Evolutionary conservation across 768 basidiomycete genomes (phyloP).

Genomic region (Suillus tomentosus): DNA sequence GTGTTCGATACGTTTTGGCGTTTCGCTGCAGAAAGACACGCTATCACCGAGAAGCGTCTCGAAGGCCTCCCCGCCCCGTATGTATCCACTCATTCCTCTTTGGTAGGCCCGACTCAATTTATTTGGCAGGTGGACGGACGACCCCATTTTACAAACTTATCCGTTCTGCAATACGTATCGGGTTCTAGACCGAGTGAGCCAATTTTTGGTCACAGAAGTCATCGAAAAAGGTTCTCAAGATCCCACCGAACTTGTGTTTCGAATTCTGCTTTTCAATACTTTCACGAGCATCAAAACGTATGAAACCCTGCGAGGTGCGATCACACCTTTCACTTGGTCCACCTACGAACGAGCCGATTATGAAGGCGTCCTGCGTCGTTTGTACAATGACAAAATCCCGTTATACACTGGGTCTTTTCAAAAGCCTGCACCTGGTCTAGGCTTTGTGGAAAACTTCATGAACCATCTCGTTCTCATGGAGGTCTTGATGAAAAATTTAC

Average conservation of each 20-base stretch:
- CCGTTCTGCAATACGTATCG: slow-evolving; percentile 78
- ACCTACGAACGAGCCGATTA: slow-evolving; percentile 57
- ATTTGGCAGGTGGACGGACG: slow-evolving; percentile 64
- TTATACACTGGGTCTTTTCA: slow-evolving; percentile 76
- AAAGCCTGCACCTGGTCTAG: slow-evolving; percentile 66
- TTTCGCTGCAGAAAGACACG: slow-evolving; percentile 57
- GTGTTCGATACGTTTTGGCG: slow-evolving; percentile 65
- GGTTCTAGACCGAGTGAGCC: slow-evolving; percentile 68
- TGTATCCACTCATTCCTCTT: slow-evolving; percentile 26
- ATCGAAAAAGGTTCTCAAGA: slow-evolving; percentile 67
- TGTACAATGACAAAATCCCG: slow-evolving; percentile 38
- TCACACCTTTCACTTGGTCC: slow-evolving; percentile 65
- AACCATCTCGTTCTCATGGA: slow-evolving; percentile 69
- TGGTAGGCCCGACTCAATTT: slow-evolving; percentile 3
- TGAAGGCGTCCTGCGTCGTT: slow-evolving; percentile 47
- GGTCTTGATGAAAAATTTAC: slow-evolving; percentile 60
- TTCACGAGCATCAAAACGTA: slow-evolving; percentile 77
- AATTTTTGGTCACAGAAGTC: slow-evolving; percentile 69
- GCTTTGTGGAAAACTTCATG: slow-evolving; percentile 45
- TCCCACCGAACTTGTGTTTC: slow-evolving; percentile 66
- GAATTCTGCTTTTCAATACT: slow-evolving; percentile 68
- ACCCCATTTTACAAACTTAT: slow-evolving; percentile 54
- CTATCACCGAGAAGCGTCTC: slow-evolving; percentile 56
- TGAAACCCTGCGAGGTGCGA: slow-evolving; percentile 52
- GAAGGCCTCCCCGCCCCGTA: slow-evolving; percentile 53